Base-by-base conservation (phyloP, 306 rosid genomes). In the Dalbergia cultrata region DNA sequence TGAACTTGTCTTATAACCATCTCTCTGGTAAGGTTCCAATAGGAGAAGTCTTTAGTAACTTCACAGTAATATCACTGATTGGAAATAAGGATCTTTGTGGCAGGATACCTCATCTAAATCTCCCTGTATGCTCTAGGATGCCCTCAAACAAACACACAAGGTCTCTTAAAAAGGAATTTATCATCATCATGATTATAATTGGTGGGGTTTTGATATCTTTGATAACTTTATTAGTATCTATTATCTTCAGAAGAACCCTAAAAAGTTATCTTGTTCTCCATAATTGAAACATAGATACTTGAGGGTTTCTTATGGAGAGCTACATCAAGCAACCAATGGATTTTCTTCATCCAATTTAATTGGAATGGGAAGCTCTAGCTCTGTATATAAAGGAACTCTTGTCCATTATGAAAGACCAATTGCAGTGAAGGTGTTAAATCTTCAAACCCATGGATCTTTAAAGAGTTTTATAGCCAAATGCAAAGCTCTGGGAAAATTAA, bases 401-500 rank as follows among this genome's bases (percentile, higher is more conserved):
- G 44, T 7, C 26, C 50, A 57, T 9, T 68, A 75, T 67, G 78
- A 67, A n/a, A 50, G 34, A 54, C 65, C 57, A 4, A 8, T 85
- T 19, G 88, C 61, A 26, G 60, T 85, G 0, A 87, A 85, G 72
- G 86, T 82, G n/a, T 17, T 82, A n/a, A 79, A 87, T 43, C 85
- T 87, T 44, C 78, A 61, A 72, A 67, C 57, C 3, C 53, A 8
- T 6, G 86, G 86, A 17, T 88, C 85, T 10, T 39, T 77, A 18
- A 85, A 80, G 79, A 82, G 88, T 68, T 87, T 87, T 64, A 33
- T 33, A 5, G 49, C 54, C 19, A 84, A 87, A 52, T 87, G 88
- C 50, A 44, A 78, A 45, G 62, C 85, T 43, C 13, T 87, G 0
- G 41, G 72, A 31, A 78, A 33, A 44, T 39, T 81, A 16, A 50